phyloP scores from a whole-genome alignment of 2,329 filamentous ascomycete species.

The Alternaria tenuissima region DNA sequence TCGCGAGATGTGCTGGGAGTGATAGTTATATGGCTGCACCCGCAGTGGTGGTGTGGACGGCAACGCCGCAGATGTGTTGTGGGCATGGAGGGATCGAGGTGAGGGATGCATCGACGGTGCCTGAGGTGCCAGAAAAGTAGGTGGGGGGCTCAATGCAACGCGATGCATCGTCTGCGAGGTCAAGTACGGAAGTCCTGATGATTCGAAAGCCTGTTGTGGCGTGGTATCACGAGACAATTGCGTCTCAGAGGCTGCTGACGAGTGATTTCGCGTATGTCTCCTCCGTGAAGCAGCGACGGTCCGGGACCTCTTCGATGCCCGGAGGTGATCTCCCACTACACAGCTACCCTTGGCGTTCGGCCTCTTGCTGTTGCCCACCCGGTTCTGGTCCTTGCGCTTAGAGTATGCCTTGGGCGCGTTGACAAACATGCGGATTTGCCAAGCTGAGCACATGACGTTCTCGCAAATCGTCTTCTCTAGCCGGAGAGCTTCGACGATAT shows the following conservation, averaged over 20 bases:
- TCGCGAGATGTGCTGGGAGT: slow-evolving; percentile 8
- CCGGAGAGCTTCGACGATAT: slow-evolving; percentile 41
- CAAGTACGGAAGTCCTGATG: slow-evolving; percentile 9
- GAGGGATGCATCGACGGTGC: background rate
- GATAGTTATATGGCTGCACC: background rate
- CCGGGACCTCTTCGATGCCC: slow-evolving; percentile 20
- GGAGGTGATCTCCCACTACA: slow-evolving; percentile 5
- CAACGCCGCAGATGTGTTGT: slow-evolving; percentile 3
- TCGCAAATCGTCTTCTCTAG: slow-evolving; percentile 50
- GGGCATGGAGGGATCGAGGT: background rate
- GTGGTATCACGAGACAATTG: slow-evolving; percentile 14
- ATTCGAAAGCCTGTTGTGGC: slow-evolving; percentile 11
- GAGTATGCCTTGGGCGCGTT: slow-evolving; percentile 48
- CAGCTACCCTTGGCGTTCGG: slow-evolving; percentile 28
- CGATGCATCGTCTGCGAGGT: background rate
- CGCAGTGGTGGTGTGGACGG: background rate
- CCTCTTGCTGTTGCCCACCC: slow-evolving; percentile 47
- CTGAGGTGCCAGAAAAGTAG: background rate
- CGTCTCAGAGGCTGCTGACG: slow-evolving; percentile 12
- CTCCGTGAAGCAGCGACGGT: slow-evolving; percentile 1
- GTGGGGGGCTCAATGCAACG: slow-evolving; percentile 2
- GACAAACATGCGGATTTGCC: slow-evolving; percentile 50
- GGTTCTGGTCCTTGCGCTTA: slow-evolving; percentile 44
- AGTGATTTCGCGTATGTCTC: slow-evolving; percentile 14
- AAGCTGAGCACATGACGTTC: slow-evolving; percentile 47